phyloP scores from a whole-genome alignment of 2,329 filamentous ascomycete genomes.

The Epichloe gansuensis region DNA sequence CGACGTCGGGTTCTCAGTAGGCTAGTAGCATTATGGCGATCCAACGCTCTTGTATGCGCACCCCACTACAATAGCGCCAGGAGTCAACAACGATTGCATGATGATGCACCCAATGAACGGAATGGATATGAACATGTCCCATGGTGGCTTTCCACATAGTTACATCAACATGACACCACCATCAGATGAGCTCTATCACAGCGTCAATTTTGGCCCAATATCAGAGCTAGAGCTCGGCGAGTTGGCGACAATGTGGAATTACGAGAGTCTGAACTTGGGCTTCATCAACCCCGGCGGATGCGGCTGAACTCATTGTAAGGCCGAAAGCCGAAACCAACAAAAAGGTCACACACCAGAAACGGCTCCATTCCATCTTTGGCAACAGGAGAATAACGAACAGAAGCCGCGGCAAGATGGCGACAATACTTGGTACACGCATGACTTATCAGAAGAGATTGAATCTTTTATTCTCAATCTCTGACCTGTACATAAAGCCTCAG shows the following conservation, averaged over 20 bases:
- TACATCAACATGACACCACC: slow-evolving; percentile 8
- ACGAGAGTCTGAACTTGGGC: slow-evolving; percentile 20
- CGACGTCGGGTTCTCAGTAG: background rate
- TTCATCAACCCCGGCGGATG: slow-evolving; percentile 14
- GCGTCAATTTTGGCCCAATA: slow-evolving; percentile 14
- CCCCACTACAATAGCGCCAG: background rate
- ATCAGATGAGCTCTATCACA: slow-evolving; percentile 6
- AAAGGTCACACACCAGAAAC: background rate
- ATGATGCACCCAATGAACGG: slow-evolving; percentile 2
- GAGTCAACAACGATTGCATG: background rate
- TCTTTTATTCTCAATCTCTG: too few species aligned
- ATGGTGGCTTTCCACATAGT: background rate
- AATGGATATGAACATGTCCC: background rate
- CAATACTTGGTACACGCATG: too few species aligned
- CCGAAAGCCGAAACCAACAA: background rate
- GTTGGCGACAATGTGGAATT: slow-evolving; percentile 21
- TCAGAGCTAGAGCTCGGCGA: slow-evolving; percentile 22
- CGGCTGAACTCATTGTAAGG: background rate
- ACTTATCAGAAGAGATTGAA: too few species aligned
- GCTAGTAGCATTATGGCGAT: background rate
- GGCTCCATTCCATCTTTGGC: background rate
- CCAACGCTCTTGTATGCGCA: background rate
- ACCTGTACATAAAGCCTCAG: too few species aligned
- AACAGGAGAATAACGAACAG: too few species aligned
- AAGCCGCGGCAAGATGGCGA: too few species aligned